A percentile compares a stretch with the other conserved stretches of the same genome.
phyloP scores from a whole-genome alignment of 164 flowering plant species.

The Echeveria elegans region DNA sequence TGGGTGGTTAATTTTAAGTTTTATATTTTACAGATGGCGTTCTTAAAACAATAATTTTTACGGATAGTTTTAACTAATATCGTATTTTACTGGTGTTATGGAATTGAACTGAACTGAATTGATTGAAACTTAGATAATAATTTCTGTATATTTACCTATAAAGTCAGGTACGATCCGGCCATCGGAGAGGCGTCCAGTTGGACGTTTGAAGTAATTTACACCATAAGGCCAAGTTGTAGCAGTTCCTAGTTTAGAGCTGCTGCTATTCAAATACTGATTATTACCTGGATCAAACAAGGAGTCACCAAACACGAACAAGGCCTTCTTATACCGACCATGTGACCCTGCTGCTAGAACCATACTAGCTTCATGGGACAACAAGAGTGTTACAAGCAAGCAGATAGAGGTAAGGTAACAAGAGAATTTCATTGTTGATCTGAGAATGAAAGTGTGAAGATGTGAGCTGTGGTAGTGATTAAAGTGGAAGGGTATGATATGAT shows the following conservation, averaged over 20 bases:
- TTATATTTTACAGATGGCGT: too few species aligned
- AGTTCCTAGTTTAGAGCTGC: neutral
- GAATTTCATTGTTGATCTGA: too few species aligned
- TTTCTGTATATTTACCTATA: slow-evolving; percentile 4
- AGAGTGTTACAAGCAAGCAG: neutral
- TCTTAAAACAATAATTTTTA: too few species aligned
- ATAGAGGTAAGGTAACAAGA: too few species aligned
- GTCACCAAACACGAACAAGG: slow-evolving; percentile 13
- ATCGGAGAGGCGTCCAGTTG: slow-evolving; percentile 16
- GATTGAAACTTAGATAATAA: too few species aligned
- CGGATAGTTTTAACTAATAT: too few species aligned
- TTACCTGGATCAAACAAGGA: slow-evolving; percentile 15
- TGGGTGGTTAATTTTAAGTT: too few species aligned
- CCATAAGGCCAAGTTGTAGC: slow-evolving; percentile 12
- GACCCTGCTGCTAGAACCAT: neutral
- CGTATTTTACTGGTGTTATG: too few species aligned
- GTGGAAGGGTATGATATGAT: too few species aligned
- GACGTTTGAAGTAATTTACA: slow-evolving; percentile 14
- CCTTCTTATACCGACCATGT: neutral
- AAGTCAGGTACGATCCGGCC: slow-evolving; percentile 18
- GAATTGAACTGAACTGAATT: too few species aligned
- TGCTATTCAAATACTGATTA: slow-evolving; percentile 11
- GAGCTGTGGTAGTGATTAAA: too few species aligned
- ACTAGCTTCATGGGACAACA: neutral
- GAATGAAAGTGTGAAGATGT: too few species aligned